Percentiles rank a stretch among this genome's conserved stretches.
Evolutionary conservation across 306 rosid genomes (phyloP).

Genomic region (Lotus japonicus): DNA sequence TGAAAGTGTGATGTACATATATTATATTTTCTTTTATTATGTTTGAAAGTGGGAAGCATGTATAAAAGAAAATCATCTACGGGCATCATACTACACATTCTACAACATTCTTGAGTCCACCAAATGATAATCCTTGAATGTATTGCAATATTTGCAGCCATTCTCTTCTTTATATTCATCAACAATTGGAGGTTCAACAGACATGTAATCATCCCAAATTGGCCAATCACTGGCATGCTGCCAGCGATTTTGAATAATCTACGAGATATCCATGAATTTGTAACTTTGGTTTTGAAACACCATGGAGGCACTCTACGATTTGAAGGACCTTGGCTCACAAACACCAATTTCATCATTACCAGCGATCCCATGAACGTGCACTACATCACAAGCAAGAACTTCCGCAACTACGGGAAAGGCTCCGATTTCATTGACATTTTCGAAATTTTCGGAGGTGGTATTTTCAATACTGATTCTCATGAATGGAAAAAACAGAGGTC

Average conservation of each 20-base stretch:
- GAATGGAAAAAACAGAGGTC: constrained; percentile 12
- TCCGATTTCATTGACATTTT: constrained; percentile 5
- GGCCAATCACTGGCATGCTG: constrained; percentile 33
- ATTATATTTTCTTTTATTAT: too few relatives aligned
- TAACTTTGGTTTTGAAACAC: neutral
- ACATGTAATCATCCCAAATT: neutral
- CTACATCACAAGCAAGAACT: constrained; percentile 15
- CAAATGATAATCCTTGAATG: too few relatives aligned
- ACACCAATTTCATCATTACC: neutral
- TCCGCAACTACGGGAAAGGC: constrained; percentile 17
- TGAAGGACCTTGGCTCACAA: constrained; percentile 32
- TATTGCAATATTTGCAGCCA: neutral
- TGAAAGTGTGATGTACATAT: too few relatives aligned
- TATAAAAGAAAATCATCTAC: too few relatives aligned
- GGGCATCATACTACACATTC: too few relatives aligned
- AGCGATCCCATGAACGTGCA: constrained; percentile 35
- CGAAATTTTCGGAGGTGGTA: constrained; percentile 13
- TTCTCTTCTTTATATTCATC: neutral
- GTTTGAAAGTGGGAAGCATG: too few relatives aligned
- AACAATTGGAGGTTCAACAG: neutral
- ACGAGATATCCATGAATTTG: constrained; percentile 14
- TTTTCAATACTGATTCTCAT: constrained; percentile 1
- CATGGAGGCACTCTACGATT: constrained; percentile 19
- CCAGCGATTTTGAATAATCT: neutral
- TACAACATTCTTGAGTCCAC: too few relatives aligned